phyloP scores from a whole-genome alignment of 345 rosid species.

The Hibiscus mutabilis region DNA sequence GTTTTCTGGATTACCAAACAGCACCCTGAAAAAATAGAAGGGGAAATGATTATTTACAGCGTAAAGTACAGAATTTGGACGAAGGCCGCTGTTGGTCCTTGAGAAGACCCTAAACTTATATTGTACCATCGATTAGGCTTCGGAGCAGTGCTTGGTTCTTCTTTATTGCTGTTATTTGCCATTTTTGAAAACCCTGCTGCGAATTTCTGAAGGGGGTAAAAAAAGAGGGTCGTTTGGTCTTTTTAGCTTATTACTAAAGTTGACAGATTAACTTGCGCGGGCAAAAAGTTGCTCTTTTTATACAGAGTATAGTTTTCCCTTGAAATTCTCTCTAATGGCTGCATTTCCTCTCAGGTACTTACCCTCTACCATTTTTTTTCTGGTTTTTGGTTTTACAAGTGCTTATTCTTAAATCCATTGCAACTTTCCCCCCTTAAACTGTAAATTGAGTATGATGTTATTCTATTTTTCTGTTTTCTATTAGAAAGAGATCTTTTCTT shows the following conservation, averaged over 20 bases:
- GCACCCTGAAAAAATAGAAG: constrained; percentile 1
- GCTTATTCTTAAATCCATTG: no score
- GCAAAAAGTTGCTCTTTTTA: no score
- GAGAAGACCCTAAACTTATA: constrained; percentile 54
- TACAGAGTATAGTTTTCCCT: no score
- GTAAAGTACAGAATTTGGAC: constrained; percentile 62
- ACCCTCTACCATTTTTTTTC: no score
- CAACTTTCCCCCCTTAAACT: no score
- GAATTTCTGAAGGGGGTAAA: background rate
- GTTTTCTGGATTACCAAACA: background rate
- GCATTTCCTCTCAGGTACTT: no score
- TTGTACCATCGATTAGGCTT: constrained; percentile 64
- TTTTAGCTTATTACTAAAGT: background rate
- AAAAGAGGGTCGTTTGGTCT: constrained; percentile 15
- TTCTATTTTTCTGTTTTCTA: no score
- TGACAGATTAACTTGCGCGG: background rate
- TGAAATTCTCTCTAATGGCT: no score
- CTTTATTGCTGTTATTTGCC: constrained; percentile 27
- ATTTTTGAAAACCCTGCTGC: constrained; percentile 11
- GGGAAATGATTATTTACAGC: constrained; percentile 32
- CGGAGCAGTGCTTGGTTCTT: constrained; percentile 61
- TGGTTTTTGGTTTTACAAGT: no score
- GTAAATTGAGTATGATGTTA: no score
- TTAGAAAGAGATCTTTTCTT: no score
- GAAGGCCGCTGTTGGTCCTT: constrained; percentile 28